Evolutionary conservation across 2,329 filamentous ascomycete genomes (phyloP).

Genomic region (Fusarium liriodendri): DNA sequence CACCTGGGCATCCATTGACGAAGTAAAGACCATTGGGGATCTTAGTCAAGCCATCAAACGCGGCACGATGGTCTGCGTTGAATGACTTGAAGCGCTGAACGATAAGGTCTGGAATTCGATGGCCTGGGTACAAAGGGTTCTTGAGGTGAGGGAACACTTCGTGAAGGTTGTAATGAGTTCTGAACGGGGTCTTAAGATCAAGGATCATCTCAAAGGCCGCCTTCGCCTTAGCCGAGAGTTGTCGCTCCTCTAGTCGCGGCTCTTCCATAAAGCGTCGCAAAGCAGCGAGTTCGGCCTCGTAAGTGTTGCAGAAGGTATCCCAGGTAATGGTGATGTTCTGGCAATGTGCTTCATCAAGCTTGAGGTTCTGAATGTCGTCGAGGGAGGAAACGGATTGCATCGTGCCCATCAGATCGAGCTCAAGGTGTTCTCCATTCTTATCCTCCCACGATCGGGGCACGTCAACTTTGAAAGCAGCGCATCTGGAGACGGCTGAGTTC

Average conservation of each 20-base stretch:
- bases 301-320: constrained; percentile 44
- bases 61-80: constrained; percentile 52
- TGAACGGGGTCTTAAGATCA: constrained; percentile 42
- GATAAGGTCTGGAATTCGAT: constrained; percentile 42
- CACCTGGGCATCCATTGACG: constrained; percentile 59
- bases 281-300: constrained; percentile 49
- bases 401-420: constrained; percentile 69
- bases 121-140: constrained; percentile 34
- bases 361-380: constrained; percentile 27
- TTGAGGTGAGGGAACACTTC: constrained; percentile 48
- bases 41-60: constrained; percentile 48
- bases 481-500: constrained; percentile 24
- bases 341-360: constrained; percentile 17
- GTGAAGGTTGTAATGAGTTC: constrained; percentile 40
- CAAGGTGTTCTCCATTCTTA: constrained; percentile 34
- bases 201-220: constrained; percentile 49
- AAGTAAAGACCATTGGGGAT: constrained; percentile 58
- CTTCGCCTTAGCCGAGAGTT: constrained; percentile 15
- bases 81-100: constrained; percentile 47
- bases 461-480: constrained; percentile 50
- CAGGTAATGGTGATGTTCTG: constrained; percentile 44
- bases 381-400: constrained; percentile 67
- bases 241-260: constrained; percentile 27
- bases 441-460: constrained; percentile 46
- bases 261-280: constrained; percentile 40